Percentiles rank a stretch among this genome's conserved stretches.
phyloP scores from a whole-genome alignment of 768 basidiomycete genomes.

The Melanogaster broomeanus region DNA sequence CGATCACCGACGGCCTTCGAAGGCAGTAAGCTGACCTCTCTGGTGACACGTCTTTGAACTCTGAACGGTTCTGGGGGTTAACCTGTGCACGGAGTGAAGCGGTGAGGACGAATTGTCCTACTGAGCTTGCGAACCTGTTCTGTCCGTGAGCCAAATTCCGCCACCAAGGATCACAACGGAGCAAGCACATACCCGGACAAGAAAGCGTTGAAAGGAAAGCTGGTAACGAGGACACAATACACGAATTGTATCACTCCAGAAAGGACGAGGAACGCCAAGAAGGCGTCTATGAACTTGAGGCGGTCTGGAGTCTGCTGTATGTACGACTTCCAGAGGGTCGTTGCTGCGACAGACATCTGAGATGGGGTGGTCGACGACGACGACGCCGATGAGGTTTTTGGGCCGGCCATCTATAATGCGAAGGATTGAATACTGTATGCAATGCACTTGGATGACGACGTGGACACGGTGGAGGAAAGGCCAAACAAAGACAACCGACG shows the following conservation, averaged over 20 bases:
- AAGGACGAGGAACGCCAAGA: slow-evolving; percentile 89
- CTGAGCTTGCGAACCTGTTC: slow-evolving; percentile 85
- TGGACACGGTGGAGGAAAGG: slow-evolving; percentile 18
- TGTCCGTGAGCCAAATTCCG: slow-evolving; percentile 1
- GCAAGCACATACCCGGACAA: slow-evolving; percentile 75
- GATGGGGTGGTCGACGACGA: slow-evolving; percentile 14
- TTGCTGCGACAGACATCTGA: slow-evolving; percentile 37
- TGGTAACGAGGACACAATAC: slow-evolving; percentile 89
- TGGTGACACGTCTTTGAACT: slow-evolving; percentile 91
- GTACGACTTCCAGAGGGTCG: slow-evolving; percentile 78
- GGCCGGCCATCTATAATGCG: slow-evolving; percentile 36
- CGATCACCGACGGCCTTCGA: not conserved
- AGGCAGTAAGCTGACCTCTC: slow-evolving; percentile 65
- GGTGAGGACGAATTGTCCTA: slow-evolving; percentile 95
- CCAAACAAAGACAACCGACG: slow-evolving; percentile 9
- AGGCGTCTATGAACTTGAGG: slow-evolving; percentile 92
- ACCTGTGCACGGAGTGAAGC: slow-evolving; percentile 92
- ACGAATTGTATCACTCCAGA: slow-evolving; percentile 89
- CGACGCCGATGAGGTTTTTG: slow-evolving; percentile 30
- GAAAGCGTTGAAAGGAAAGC: slow-evolving; percentile 98
- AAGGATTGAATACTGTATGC: slow-evolving; percentile 6
- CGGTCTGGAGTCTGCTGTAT: slow-evolving; percentile 72
- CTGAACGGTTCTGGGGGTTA: slow-evolving; percentile 77
- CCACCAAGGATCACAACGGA: not conserved
- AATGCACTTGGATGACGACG: slow-evolving; percentile 15